Evolutionary conservation across 1,139 yeast genomes (phyloP).

Genomic region (Taphrina wiesneri): DNA sequence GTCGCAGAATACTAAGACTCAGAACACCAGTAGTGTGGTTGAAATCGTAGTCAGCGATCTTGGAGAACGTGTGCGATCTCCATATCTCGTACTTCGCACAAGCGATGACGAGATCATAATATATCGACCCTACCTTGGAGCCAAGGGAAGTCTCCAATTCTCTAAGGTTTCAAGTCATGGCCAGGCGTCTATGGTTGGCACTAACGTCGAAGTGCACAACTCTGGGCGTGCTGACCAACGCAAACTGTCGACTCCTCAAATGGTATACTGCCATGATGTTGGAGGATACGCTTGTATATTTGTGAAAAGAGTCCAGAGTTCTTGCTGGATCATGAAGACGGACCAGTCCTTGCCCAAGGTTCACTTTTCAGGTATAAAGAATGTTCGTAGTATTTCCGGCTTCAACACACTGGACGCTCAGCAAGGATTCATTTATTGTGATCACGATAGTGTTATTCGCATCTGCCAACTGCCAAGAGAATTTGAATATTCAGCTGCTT

Average conservation of each 20-base stretch:
- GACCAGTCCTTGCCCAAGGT: conserved; percentile 66
- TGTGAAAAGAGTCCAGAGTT: conserved; percentile 67
- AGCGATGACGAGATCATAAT: conserved; percentile 75
- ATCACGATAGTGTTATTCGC: conserved; percentile 69
- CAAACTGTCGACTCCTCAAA: conserved; percentile 41
- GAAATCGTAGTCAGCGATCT: conserved; percentile 66
- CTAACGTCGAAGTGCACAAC: background rate
- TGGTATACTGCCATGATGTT: conserved; percentile 61
- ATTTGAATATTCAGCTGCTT: conserved; percentile 60
- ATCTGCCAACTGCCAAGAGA: conserved; percentile 59
- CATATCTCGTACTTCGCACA: conserved; percentile 69
- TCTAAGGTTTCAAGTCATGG: conserved; percentile 15
- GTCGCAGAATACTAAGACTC: background rate
- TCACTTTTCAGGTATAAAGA: conserved; percentile 46
- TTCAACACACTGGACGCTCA: conserved; percentile 37
- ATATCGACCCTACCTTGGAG: conserved; percentile 52
- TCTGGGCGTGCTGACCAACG: background rate
- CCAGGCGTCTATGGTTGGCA: background rate
- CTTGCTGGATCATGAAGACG: conserved; percentile 67
- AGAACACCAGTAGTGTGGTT: conserved; percentile 51
- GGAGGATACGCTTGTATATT: conserved; percentile 64
- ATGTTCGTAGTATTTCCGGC: conserved; percentile 39
- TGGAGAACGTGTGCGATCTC: conserved; percentile 60
- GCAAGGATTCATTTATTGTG: conserved; percentile 70
- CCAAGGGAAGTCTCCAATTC: conserved; percentile 14